Evolutionary conservation across 148 eudicot species (phyloP).

Genomic region (Euryodendron excelsum): DNA sequence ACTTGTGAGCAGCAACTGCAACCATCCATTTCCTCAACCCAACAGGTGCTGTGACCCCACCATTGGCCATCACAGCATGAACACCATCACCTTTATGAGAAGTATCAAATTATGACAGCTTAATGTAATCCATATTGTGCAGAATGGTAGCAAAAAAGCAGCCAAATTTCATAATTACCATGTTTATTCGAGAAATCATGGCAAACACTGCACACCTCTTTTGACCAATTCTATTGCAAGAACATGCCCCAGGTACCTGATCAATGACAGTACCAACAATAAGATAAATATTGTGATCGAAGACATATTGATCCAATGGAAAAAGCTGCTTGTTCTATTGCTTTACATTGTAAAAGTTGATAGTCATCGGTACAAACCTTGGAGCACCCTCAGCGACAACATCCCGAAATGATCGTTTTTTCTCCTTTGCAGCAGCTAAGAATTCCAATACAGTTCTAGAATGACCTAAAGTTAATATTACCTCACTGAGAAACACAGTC

Average conservation of each 20-base stretch:
- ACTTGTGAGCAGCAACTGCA: slow-evolving; percentile 94
- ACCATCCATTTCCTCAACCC: slow-evolving; percentile 98
- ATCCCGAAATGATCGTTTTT: slow-evolving; percentile 85
- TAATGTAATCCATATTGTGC: not conserved
- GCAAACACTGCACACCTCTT: slow-evolving; percentile 92
- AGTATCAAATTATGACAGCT: not conserved
- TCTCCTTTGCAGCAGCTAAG: slow-evolving; percentile 95
- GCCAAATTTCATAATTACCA: slow-evolving; percentile 45
- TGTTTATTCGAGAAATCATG: slow-evolving; percentile 94
- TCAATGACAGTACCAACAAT: not conserved
- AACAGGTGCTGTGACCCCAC: slow-evolving; percentile 94
- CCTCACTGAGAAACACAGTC: slow-evolving; percentile 60
- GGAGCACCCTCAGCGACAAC: slow-evolving; percentile 99
- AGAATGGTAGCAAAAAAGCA: slow-evolving; percentile 6
- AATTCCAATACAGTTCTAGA: slow-evolving; percentile 87
- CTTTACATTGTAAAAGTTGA: not conserved
- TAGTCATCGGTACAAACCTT: slow-evolving; percentile 41
- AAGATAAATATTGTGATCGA: not conserved
- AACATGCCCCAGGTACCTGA: slow-evolving; percentile 90
- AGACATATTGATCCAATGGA: not conserved
- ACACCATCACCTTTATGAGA: slow-evolving; percentile 77
- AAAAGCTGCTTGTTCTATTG: not conserved
- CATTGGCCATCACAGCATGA: slow-evolving; percentile 99
- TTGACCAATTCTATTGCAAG: slow-evolving; percentile 85
- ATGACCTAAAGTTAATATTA: slow-evolving; percentile 87